phyloP scores from a whole-genome alignment of 352 stramenopile genomes.

The Thalassiosira livingstoniorum region DNA sequence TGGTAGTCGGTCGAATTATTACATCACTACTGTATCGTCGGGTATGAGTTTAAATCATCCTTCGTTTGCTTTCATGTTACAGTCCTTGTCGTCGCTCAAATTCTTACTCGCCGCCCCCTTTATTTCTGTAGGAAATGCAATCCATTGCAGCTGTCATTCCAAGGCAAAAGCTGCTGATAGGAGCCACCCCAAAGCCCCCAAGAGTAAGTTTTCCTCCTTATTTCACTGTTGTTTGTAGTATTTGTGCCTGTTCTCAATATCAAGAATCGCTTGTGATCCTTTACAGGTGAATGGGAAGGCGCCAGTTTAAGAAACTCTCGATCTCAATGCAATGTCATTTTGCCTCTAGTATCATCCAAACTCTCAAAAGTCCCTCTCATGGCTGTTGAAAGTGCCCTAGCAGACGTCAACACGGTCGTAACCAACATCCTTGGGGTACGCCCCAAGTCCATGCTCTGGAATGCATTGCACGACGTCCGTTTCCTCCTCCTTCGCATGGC shows the following conservation, averaged over 20 bases:
- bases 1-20: slow-evolving; percentile 54
- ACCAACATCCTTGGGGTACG: slow-evolving; percentile 72
- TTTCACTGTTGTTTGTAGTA: background rate
- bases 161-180: slow-evolving; percentile 72
- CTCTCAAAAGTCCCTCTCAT: slow-evolving; percentile 77
- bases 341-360: slow-evolving; percentile 79
- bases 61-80: too few relatives aligned
- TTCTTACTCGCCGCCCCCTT: too few relatives aligned
- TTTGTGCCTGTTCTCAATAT: too few relatives aligned
- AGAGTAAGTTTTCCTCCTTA: slow-evolving; percentile 44
- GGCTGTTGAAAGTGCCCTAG: slow-evolving; percentile 76
- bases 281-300: slow-evolving; percentile 82
- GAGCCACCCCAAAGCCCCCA: slow-evolving; percentile 79
- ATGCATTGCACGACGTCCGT: slow-evolving; percentile 78
- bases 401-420: slow-evolving; percentile 71
- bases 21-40: slow-evolving; percentile 76
- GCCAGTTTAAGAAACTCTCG: slow-evolving; percentile 81
- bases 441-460: slow-evolving; percentile 81
- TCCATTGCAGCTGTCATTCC: slow-evolving; percentile 78
- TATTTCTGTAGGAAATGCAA: slow-evolving; percentile 82
- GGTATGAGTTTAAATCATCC: too few relatives aligned
- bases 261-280: background rate
- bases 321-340: slow-evolving; percentile 83
- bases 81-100: too few relatives aligned
- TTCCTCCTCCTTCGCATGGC: slow-evolving; percentile 81